Conservation (phyloP, 179 eudicot species). For the Heliamphora pulchella region DNA sequence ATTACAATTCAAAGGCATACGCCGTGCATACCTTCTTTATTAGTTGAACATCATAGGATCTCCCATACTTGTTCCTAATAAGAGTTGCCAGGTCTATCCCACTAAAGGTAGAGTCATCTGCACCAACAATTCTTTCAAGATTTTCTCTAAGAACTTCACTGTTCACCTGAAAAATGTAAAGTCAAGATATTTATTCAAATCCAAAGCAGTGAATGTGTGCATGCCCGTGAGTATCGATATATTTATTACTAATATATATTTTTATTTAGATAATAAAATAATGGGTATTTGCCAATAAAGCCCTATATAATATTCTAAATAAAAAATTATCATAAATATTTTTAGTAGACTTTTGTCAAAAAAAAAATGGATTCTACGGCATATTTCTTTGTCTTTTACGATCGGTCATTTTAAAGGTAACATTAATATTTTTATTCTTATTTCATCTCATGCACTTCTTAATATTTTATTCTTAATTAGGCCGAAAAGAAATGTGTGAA, state of each 20-base stretch:
- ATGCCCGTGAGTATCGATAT: background rate
- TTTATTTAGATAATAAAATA: no score
- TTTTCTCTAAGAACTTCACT: slow-evolving; percentile 52
- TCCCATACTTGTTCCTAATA: slow-evolving; percentile 84
- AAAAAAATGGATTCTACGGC: no score
- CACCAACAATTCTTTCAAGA: slow-evolving; percentile 75
- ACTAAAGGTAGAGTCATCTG: slow-evolving; percentile 75
- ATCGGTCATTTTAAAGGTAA: no score
- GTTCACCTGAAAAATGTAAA: slow-evolving; percentile 42
- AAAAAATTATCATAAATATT: no score
- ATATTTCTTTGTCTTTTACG: no score
- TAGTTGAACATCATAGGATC: slow-evolving; percentile 91
- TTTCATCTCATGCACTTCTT: no score
- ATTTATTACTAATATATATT: background rate
- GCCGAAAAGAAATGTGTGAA: no score
- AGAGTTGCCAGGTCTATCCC: slow-evolving; percentile 88
- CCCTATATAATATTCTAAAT: no score
- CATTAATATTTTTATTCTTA: no score
- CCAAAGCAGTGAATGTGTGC: slow-evolving; percentile 12
- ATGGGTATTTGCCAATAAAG: no score
- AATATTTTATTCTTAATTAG: no score
- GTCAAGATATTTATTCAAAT: slow-evolving; percentile 4
- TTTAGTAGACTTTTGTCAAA: no score
- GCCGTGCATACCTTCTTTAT: slow-evolving; percentile 68
- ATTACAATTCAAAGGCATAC: background rate